A percentile compares a stretch with the other conserved stretches of the same genome.
phyloP scores from a whole-genome alignment of 2,329 filamentous ascomycete species.

The Ophiostoma pallidulum region DNA sequence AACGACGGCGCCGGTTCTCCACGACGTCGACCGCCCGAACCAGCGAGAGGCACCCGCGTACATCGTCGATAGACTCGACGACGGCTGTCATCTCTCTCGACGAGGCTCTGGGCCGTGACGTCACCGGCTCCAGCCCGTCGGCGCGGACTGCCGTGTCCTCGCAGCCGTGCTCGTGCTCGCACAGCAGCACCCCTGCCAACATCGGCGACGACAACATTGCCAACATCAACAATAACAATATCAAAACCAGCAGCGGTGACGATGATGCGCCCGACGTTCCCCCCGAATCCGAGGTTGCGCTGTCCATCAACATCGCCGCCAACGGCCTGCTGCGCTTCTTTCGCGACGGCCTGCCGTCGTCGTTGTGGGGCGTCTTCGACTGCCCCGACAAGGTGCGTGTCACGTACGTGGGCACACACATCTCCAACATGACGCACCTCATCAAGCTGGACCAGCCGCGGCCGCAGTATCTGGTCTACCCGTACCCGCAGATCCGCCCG shows the following conservation, averaged over 20 bases:
- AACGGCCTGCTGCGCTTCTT: conserved; percentile 12
- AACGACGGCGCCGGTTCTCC: neutral
- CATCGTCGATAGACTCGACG: too few relatives aligned
- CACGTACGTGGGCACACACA: conserved; percentile 9
- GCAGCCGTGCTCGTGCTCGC: neutral
- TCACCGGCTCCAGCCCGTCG: neutral
- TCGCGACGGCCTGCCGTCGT: conserved; percentile 9
- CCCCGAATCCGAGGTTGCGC: conserved; percentile 10
- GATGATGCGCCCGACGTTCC: neutral
- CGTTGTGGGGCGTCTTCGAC: conserved; percentile 10
- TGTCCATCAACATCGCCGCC: conserved; percentile 11
- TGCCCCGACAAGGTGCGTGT: conserved; percentile 4
- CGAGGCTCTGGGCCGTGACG: too few relatives aligned
- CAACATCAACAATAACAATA: neutral
- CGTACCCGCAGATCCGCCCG: conserved; percentile 11
- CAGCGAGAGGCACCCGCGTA: neutral
- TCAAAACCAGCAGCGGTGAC: too few relatives aligned
- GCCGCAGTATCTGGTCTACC: conserved; percentile 10
- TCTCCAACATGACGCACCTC: conserved; percentile 12
- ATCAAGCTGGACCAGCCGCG: conserved; percentile 10
- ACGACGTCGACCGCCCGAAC: neutral
- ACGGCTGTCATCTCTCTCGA: too few relatives aligned
- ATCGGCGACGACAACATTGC: neutral
- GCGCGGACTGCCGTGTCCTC: neutral
- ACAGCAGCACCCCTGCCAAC: too few relatives aligned